Conservation (phyloP, 1,139 yeast species). For the Scheffersomyces insectosa region DNA sequence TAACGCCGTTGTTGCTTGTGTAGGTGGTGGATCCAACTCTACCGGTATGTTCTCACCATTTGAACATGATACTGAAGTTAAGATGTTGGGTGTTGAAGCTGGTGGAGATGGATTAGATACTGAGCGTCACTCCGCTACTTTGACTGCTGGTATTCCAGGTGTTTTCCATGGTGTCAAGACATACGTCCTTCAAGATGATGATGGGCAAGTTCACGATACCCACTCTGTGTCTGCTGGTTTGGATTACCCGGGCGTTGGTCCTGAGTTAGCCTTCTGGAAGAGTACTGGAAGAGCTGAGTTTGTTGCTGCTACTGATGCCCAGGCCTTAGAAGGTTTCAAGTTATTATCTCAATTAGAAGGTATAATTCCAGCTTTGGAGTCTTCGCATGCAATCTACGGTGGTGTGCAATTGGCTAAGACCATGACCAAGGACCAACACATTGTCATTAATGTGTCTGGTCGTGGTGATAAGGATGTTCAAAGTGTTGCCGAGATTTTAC, state of each 20-base stretch:
- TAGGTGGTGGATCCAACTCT: constrained; percentile 98
- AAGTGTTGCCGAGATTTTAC: constrained; percentile 92
- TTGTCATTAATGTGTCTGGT: constrained; percentile 90
- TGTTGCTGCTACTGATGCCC: constrained; percentile 88
- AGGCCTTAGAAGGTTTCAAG: constrained; percentile 89
- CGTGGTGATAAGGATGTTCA: constrained; percentile 99
- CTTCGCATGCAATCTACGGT: constrained; percentile 93
- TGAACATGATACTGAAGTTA: constrained; percentile 75
- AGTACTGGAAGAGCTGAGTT: constrained; percentile 89
- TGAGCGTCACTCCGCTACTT: constrained; percentile 85
- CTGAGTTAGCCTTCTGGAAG: constrained; percentile 96
- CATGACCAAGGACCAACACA: constrained; percentile 73
- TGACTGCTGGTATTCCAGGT: constrained; percentile 92
- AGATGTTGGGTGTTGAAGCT: constrained; percentile 93
- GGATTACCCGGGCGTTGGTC: constrained; percentile 99
- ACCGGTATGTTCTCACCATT: constrained; percentile 96
- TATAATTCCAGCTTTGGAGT: constrained; percentile 96
- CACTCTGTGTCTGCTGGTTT: constrained; percentile 98
- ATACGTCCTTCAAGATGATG: constrained; percentile 82
- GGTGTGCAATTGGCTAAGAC: constrained; percentile 88
- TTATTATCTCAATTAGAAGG: constrained; percentile 92
- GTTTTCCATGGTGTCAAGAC: constrained; percentile 98
- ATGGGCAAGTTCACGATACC: constrained; percentile 97
- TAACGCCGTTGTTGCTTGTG: constrained; percentile 95
- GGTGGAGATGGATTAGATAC: constrained; percentile 97